These are phyloP conservation scores for Mycena sanguinolenta DNA, from an alignment of 768 basidiomycete species.

Conservation along the genomic window DNA sequence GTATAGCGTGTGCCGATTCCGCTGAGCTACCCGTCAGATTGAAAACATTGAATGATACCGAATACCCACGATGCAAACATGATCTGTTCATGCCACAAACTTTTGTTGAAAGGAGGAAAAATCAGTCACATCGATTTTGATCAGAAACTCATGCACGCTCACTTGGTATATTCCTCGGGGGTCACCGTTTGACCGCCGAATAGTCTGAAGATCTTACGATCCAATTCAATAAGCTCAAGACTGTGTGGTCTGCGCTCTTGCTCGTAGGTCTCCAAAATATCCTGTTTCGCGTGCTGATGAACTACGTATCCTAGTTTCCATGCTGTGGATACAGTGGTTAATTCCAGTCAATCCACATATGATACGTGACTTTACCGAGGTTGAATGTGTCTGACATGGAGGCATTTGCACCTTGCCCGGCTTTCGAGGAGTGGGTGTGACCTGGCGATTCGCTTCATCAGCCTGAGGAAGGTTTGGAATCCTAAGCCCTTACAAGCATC, in stretches of 20 bases:
- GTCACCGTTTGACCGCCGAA: background rate
- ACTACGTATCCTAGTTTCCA: conserved; percentile 10
- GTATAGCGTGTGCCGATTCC: background rate
- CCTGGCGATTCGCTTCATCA: background rate
- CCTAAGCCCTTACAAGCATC: background rate
- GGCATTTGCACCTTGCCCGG: background rate
- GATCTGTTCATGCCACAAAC: conserved; percentile 1
- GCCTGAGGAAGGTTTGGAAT: too few relatives aligned
- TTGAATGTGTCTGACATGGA: conserved; percentile 8
- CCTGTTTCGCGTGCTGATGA: background rate
- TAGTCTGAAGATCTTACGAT: background rate
- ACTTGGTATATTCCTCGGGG: background rate
- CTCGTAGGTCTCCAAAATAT: background rate
- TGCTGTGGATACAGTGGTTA: background rate
- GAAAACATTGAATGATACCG: background rate
- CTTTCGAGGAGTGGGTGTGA: conserved; percentile 1
- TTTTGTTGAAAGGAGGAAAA: background rate
- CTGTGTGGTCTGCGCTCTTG: background rate
- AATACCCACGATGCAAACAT: background rate
- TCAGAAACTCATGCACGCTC: background rate
- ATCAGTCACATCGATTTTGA: background rate
- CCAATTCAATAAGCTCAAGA: background rate
- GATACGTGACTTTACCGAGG: background rate
- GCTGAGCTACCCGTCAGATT: background rate
- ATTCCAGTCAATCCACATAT: background rate